A percentile compares a stretch with the other conserved stretches of the same genome.
phyloP scores from a whole-genome alignment of 176 grass and related monocot species.

The Avena insularis region DNA sequence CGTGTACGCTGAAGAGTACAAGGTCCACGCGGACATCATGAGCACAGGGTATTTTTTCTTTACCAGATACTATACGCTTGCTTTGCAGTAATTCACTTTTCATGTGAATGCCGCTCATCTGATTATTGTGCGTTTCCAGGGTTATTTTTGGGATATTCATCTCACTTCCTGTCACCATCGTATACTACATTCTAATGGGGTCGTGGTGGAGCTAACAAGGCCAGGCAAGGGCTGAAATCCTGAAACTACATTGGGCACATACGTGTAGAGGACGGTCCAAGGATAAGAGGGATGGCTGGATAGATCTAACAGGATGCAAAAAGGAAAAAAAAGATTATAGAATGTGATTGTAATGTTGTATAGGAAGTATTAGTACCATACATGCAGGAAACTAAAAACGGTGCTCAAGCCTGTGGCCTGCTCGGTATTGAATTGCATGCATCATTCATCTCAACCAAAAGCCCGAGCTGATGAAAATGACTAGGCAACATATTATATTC shows the following conservation, averaged over 20 bases:
- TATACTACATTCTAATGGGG: conserved; percentile 68
- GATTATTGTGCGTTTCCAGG: conserved; percentile 41
- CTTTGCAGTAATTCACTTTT: neutral
- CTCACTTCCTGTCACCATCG: conserved; percentile 73
- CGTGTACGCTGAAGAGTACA: conserved; percentile 90
- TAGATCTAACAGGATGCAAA: neutral
- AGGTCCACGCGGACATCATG: conserved; percentile 90
- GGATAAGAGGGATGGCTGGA: neutral
- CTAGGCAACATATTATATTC: no score
- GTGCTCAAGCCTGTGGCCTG: neutral
- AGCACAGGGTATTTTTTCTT: conserved; percentile 69
- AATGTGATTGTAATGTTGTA: neutral
- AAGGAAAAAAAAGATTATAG: neutral
- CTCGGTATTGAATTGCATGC: neutral
- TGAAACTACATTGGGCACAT: neutral
- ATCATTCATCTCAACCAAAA: no score
- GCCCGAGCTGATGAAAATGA: no score
- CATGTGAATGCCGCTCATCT: neutral
- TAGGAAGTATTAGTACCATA: neutral
- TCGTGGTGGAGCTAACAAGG: conserved; percentile 13
- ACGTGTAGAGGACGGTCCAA: neutral
- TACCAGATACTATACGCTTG: neutral
- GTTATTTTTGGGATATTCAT: conserved; percentile 82
- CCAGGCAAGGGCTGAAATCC: neutral
- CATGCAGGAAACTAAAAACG: neutral